These are phyloP conservation scores for Wallacemonas sp. DNA, from an alignment of 208 protist genomes.

Conservation along the genomic window DNA sequence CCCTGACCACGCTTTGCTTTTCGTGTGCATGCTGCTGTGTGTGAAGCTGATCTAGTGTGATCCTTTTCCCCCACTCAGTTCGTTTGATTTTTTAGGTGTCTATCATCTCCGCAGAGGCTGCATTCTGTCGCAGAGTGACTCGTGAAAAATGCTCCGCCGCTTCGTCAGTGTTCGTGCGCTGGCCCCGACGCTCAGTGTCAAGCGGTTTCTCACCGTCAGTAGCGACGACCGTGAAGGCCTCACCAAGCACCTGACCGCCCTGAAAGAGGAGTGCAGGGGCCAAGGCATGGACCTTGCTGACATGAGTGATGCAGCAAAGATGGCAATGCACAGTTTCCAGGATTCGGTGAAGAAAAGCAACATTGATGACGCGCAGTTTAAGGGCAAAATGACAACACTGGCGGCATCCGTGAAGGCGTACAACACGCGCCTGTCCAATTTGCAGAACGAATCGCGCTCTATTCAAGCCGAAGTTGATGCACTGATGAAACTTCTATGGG, in stretches of 20 bases:
- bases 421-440: conserved; percentile 72
- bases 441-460: conserved; percentile 84
- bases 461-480: conserved; percentile 79
- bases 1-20: conserved; percentile 2
- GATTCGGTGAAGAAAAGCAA: conserved; percentile 41
- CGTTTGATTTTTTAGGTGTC: no score
- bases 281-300: conserved; percentile 85
- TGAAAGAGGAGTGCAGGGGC: conserved; percentile 88
- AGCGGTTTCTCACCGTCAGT: conserved; percentile 38
- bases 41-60: no score
- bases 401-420: conserved; percentile 87
- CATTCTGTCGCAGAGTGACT: no score
- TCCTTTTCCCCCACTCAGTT: no score
- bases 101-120: no score
- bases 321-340: conserved; percentile 54
- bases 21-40: no score
- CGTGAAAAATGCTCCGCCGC: conserved; percentile 23
- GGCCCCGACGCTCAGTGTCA: not conserved
- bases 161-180: not conserved
- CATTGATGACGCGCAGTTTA: conserved; percentile 72
- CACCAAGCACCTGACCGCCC: conserved; percentile 69
- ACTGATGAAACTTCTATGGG: conserved; percentile 83
- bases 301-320: conserved; percentile 84
- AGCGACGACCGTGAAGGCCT: conserved; percentile 56
- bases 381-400: conserved; percentile 72